A percentile compares a stretch with the other conserved stretches of the same genome.
These are phyloP conservation scores for Fulvia fulva DNA, from an alignment of 2,329 filamentous ascomycete species.

Conservation along the genomic window DNA sequence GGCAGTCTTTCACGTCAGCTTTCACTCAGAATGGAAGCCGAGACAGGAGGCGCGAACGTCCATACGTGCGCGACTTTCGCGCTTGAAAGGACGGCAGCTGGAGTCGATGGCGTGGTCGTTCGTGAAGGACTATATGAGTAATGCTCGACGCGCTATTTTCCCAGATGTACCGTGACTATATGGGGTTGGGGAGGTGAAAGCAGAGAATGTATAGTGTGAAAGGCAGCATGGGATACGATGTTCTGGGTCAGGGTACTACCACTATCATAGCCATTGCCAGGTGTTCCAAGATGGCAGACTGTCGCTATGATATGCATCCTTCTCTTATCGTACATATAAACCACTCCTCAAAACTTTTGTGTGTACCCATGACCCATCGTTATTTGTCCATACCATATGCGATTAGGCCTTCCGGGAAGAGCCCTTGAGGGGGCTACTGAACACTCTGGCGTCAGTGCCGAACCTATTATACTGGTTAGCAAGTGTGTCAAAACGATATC, in stretches of 20 bases:
- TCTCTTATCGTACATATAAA: neutral
- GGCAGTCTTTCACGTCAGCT: neutral
- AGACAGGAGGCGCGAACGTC: neutral
- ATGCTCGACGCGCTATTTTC: neutral
- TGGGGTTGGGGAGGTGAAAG: neutral
- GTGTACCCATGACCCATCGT: neutral
- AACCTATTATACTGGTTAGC: neutral
- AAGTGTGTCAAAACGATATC: neutral
- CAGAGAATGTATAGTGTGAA: neutral
- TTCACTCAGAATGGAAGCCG: neutral
- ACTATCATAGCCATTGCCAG: neutral
- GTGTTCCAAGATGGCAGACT: neutral
- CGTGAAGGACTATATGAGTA: neutral
- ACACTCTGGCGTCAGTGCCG: constrained; percentile 8
- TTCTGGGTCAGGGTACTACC: neutral
- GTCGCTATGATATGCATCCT: neutral
- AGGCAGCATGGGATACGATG: neutral
- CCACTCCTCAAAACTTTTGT: neutral
- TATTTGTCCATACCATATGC: neutral
- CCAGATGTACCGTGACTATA: neutral
- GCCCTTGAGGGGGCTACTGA: neutral
- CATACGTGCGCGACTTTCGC: neutral
- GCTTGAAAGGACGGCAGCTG: neutral
- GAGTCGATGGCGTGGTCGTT: neutral
- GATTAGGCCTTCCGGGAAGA: neutral